Conservation (phyloP, 1,284 basidiomycete genomes). For the Fomitopsis pinicola region DNA sequence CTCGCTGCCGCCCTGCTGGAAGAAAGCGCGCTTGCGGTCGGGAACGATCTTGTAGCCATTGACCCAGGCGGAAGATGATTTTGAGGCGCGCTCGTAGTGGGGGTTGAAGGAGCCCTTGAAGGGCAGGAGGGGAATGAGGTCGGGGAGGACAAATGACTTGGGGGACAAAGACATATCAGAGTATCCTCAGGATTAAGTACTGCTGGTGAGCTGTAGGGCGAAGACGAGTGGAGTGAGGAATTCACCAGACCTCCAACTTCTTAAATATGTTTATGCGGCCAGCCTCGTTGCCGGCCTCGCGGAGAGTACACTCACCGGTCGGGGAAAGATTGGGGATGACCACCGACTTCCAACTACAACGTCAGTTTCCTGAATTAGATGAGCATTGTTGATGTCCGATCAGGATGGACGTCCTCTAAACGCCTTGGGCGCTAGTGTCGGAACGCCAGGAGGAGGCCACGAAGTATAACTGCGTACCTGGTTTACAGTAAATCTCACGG, state of each 20-base stretch:
- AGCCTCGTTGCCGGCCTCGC: background rate
- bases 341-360: background rate
- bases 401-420: background rate
- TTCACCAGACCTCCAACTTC: background rate
- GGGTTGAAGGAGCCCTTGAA: constrained; percentile 45
- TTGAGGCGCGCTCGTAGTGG: constrained; percentile 48
- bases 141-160: constrained; percentile 48
- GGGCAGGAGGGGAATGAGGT: constrained; percentile 47
- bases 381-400: background rate
- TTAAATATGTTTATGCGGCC: background rate
- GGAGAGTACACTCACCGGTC: background rate
- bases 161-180: constrained; percentile 27
- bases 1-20: constrained; percentile 56
- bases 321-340: background rate
- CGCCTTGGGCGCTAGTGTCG: background rate
- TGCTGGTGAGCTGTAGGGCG: background rate
- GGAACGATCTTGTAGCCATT: constrained; percentile 56
- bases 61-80: constrained; percentile 59
- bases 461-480: background rate
- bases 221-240: background rate
- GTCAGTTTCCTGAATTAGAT: background rate
- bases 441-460: background rate
- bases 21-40: constrained; percentile 56
- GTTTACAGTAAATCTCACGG: background rate
- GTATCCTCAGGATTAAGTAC: constrained; percentile 7